Percentiles rank a stretch among this genome's conserved stretches.
Evolutionary conservation across 1,284 basidiomycete genomes (phyloP).

Genomic region (Fomes fomentarius): DNA sequence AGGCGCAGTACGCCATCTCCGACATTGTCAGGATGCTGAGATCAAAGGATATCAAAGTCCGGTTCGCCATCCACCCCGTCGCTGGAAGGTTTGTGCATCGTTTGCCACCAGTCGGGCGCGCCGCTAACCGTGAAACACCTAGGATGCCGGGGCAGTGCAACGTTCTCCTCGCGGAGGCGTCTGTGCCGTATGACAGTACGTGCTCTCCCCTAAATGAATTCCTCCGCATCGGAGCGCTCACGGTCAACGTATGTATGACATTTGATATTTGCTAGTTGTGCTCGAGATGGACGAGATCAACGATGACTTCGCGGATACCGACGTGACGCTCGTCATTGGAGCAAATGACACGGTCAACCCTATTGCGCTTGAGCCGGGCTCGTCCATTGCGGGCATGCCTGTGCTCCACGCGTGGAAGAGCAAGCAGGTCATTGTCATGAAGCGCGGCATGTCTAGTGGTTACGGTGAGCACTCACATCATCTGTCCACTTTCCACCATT

Average conservation of each 20-base stretch:
- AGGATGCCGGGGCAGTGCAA: slow-evolving; percentile 90
- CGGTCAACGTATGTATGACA: neutral
- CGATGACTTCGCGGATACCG: slow-evolving; percentile 84
- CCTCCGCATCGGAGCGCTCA: slow-evolving; percentile 1
- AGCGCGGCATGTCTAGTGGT: slow-evolving; percentile 83
- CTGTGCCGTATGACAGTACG: slow-evolving; percentile 87
- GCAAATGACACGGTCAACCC: slow-evolving; percentile 93
- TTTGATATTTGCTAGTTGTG: slow-evolving; percentile 56
- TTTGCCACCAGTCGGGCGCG: too few species aligned
- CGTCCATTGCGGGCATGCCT: slow-evolving; percentile 87
- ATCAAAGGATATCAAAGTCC: slow-evolving; percentile 74
- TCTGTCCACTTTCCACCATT: slow-evolving; percentile 6
- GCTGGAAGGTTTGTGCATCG: slow-evolving; percentile 35
- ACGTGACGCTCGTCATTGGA: slow-evolving; percentile 83
- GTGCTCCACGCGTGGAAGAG: slow-evolving; percentile 90
- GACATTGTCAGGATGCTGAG: slow-evolving; percentile 77
- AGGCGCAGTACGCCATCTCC: slow-evolving; percentile 85
- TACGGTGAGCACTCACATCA: slow-evolving; percentile 56
- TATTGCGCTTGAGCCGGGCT: slow-evolving; percentile 84
- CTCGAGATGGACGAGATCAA: slow-evolving; percentile 93
- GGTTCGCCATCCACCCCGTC: slow-evolving; percentile 47
- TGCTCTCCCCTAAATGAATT: slow-evolving; percentile 9
- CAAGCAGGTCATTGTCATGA: slow-evolving; percentile 89
- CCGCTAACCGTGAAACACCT: slow-evolving; percentile 3
- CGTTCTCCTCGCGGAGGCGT: slow-evolving; percentile 83